A percentile compares a stretch with the other conserved stretches of the same genome.
Conservation (phyloP, 257 asterid species). For the Solanum chaucha region DNA sequence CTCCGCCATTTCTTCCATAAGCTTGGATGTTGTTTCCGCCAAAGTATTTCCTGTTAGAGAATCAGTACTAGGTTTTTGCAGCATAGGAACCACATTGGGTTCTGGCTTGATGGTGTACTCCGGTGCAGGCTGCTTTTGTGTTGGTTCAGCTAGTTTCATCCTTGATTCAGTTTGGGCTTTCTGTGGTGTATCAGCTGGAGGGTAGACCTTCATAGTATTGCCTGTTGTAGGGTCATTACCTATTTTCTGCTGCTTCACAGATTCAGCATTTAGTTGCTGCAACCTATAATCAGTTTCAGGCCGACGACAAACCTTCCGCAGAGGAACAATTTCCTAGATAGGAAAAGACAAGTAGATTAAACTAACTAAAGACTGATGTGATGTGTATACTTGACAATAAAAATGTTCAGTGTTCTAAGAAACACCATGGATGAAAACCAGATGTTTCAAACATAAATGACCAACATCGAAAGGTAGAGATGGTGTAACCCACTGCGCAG, state of each 20-base stretch:
- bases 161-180: background rate
- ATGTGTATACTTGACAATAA: background rate
- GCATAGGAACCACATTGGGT: background rate
- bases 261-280: conserved; percentile 34
- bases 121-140: background rate
- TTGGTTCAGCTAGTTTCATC: background rate
- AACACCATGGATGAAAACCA: background rate
- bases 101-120: background rate
- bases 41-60: conserved; percentile 12
- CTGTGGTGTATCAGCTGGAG: conserved; percentile 10
- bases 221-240: conserved; percentile 14
- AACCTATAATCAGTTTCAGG: conserved; percentile 59
- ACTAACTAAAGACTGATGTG: background rate
- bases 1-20: background rate
- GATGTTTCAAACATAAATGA: background rate
- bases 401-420: background rate
- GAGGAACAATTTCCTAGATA: conserved; percentile 67
- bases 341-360: background rate
- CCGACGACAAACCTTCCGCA: conserved; percentile 47
- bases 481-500: background rate
- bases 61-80: conserved; percentile 16
- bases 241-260: conserved; percentile 27
- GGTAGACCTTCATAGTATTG: conserved; percentile 12
- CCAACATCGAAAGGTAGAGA: background rate
- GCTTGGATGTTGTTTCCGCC: background rate